Percentiles rank a stretch among this genome's conserved stretches.
Conservation (phyloP, 495 filamentous ascomycete genomes). For the Friedmanniomyces simplex region DNA sequence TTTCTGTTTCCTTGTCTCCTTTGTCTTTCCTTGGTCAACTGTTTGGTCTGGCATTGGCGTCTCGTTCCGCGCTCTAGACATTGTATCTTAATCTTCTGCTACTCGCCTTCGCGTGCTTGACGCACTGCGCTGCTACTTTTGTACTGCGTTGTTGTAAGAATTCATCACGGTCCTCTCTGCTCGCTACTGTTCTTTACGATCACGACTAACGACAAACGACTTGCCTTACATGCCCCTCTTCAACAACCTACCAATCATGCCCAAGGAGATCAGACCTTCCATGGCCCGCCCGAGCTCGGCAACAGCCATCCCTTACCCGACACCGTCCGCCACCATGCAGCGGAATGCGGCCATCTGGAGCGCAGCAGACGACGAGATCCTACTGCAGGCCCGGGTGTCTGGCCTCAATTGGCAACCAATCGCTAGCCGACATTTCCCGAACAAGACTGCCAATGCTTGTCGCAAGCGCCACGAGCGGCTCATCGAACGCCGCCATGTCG, state of each 20-base stretch:
- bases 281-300: neutral
- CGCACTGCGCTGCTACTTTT: neutral
- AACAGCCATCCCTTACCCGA: conserved; percentile 7
- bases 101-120: conserved; percentile 6
- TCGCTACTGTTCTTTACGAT: neutral
- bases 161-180: neutral
- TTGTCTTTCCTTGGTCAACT: conserved; percentile 15
- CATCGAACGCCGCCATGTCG: conserved; percentile 50
- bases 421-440: conserved; percentile 54
- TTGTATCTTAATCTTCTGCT: neutral
- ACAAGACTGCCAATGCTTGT: conserved; percentile 67
- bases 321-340: conserved; percentile 3
- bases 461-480: conserved; percentile 67
- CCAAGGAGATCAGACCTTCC: conserved; percentile 18
- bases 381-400: conserved; percentile 50
- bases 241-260: conserved; percentile 15
- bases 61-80: neutral
- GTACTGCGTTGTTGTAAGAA: neutral
- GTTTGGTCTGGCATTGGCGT: conserved; percentile 17
- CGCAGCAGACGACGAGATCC: conserved; percentile 49
- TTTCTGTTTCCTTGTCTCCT: conserved; percentile 19
- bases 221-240: conserved; percentile 6
- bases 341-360: conserved; percentile 42
- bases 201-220: conserved; percentile 9
- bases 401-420: conserved; percentile 66